phyloP scores from a whole-genome alignment of 2,329 filamentous ascomycete species.

The Cordyceps tenuipes region DNA sequence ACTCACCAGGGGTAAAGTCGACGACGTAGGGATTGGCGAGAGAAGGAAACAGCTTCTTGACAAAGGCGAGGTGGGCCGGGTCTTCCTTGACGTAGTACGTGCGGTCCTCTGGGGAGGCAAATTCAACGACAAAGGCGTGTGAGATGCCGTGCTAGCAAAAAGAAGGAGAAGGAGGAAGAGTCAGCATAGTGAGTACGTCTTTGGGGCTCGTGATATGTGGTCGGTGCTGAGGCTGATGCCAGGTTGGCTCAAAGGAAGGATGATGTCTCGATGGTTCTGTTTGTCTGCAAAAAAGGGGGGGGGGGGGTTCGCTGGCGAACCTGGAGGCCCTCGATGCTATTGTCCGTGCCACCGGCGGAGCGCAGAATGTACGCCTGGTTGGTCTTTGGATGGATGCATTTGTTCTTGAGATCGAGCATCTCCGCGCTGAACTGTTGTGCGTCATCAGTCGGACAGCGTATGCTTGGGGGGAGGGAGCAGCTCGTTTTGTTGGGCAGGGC shows the following conservation, averaged over 20 bases:
- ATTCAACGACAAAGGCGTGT: conserved; percentile 62
- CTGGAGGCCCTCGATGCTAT: conserved; percentile 50
- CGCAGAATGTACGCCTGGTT: conserved; percentile 53
- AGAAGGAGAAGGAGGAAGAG: neutral
- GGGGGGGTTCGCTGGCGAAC: conserved; percentile 30
- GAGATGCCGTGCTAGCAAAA: conserved; percentile 46
- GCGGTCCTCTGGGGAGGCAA: conserved; percentile 53
- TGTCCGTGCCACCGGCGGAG: conserved; percentile 50
- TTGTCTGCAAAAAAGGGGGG: neutral
- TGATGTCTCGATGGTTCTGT: too few relatives aligned
- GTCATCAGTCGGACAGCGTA: neutral
- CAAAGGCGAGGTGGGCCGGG: conserved; percentile 53
- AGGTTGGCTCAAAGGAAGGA: neutral
- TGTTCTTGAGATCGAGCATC: conserved; percentile 42
- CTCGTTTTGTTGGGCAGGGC: neutral
- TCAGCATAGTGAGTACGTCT: neutral
- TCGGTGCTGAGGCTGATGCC: too few relatives aligned
- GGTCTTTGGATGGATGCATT: conserved; percentile 53
- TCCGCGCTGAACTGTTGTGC: conserved; percentile 19
- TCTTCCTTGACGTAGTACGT: conserved; percentile 60
- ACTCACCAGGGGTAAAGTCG: conserved; percentile 47
- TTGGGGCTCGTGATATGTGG: neutral
- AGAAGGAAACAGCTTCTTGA: conserved; percentile 36
- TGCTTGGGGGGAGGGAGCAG: neutral
- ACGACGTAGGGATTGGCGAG: conserved; percentile 47